Percentiles rank a stretch among this genome's conserved stretches.
phyloP scores from a whole-genome alignment of 31 red algal species.

The Porphyra umbilicalis region DNA sequence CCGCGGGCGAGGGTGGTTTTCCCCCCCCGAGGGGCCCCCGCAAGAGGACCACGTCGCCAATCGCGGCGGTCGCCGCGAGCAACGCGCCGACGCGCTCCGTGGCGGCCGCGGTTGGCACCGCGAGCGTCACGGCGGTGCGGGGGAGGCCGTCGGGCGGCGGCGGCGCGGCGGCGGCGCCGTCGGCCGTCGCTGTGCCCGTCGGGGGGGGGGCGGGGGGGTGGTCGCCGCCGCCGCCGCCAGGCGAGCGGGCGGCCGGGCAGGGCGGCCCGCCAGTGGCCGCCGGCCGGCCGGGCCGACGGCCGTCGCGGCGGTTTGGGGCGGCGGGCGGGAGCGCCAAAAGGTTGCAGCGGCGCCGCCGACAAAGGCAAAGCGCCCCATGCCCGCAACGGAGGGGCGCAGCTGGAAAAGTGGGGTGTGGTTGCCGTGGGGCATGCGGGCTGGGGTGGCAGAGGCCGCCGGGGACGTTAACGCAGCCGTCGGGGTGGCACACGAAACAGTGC shows the following conservation, averaged over 20 bases:
- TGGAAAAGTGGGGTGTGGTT: too few relatives aligned
- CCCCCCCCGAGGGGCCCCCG: conserved; percentile 63
- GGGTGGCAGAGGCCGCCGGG: too few relatives aligned
- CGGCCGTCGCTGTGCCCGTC: background rate
- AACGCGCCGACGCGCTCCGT: conserved; percentile 36
- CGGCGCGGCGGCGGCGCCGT: background rate
- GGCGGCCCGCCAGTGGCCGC: background rate
- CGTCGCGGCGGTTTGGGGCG: background rate
- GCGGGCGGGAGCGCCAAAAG: background rate
- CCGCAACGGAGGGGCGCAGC: too few relatives aligned
- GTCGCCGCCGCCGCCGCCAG: background rate
- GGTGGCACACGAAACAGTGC: too few relatives aligned
- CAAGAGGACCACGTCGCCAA: conserved; percentile 66
- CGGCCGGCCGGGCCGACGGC: background rate
- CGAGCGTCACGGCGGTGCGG: background rate
- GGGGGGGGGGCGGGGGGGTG: background rate
- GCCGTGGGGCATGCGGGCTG: too few relatives aligned
- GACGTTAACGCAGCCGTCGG: too few relatives aligned
- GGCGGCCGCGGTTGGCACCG: conserved; percentile 11
- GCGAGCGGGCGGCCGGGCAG: background rate
- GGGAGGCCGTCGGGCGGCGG: background rate
- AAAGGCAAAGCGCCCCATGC: background rate
- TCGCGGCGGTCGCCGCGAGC: conserved; percentile 23
- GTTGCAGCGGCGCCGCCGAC: background rate
- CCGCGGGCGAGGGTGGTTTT: conserved; percentile 81